These are phyloP conservation scores for Aspergillus ellipticus DNA, from an alignment of 495 filamentous ascomycete genomes.

Conservation along the genomic window DNA sequence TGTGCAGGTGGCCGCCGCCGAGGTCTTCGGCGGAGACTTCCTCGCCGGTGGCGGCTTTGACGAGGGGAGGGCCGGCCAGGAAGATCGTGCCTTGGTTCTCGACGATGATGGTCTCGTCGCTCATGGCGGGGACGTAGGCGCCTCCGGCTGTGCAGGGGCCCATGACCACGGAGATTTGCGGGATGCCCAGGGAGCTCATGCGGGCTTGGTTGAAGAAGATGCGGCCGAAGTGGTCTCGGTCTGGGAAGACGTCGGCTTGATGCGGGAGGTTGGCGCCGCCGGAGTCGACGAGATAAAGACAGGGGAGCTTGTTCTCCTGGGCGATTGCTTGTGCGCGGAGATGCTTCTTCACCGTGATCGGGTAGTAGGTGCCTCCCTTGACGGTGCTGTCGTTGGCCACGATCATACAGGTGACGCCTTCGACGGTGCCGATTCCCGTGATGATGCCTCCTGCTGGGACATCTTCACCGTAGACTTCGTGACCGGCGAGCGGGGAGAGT, in stretches of 20 bases:
- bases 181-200: conserved; percentile 75
- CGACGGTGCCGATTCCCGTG: conserved; percentile 85
- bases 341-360: conserved; percentile 98
- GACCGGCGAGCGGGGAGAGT: conserved; percentile 79
- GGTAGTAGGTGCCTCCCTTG: conserved; percentile 98
- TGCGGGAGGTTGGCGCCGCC: conserved; percentile 95
- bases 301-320: conserved; percentile 79
- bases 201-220: conserved; percentile 99
- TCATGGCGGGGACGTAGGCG: conserved; percentile 96
- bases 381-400: conserved; percentile 97
- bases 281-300: conserved; percentile 95
- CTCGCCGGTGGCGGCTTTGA: conserved; percentile 96
- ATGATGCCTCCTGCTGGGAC: conserved; percentile 87
- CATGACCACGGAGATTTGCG: conserved; percentile 95
- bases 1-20: conserved; percentile 89
- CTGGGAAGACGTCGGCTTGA: conserved; percentile 95
- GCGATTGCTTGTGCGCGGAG: conserved; percentile 89
- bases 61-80: conserved; percentile 88
- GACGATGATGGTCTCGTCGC: conserved; percentile 95
- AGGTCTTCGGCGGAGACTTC: conserved; percentile 89
- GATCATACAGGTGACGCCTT: conserved; percentile 89
- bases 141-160: conserved; percentile 95
- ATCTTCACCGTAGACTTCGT: conserved; percentile 87
- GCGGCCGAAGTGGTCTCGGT: conserved; percentile 90
- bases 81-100: conserved; percentile 94